Percentiles rank a stretch among this genome's conserved stretches.
These are phyloP conservation scores for Paramecium primaurelia DNA, from an alignment of 73 alveolate species.

Conservation along the genomic window DNA sequence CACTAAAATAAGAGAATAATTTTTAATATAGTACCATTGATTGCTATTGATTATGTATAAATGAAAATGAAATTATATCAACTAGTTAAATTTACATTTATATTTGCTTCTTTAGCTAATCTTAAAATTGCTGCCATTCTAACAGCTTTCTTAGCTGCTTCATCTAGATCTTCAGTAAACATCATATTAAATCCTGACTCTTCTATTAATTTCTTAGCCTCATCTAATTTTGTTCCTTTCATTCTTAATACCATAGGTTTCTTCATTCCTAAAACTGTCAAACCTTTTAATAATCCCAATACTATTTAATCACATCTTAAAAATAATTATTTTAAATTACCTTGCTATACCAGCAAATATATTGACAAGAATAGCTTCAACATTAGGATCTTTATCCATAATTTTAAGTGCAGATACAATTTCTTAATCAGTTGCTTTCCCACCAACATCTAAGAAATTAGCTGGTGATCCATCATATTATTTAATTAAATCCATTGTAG, in stretches of 20 bases:
- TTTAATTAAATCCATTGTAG: conserved; percentile 89
- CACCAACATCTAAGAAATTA: conserved; percentile 96
- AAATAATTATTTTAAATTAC: not conserved
- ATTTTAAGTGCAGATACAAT: conserved; percentile 76
- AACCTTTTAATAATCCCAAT: conserved; percentile 65
- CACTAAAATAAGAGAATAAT: not conserved
- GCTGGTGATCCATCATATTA: conserved; percentile 93
- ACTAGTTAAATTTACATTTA: conserved; percentile 58
- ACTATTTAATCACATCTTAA: conserved; percentile 72
- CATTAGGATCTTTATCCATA: conserved; percentile 74
- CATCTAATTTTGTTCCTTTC: conserved; percentile 78
- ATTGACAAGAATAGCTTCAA: conserved; percentile 90
- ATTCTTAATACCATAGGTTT: conserved; percentile 82
- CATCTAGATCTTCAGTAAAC: conserved; percentile 78
- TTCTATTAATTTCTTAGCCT: conserved; percentile 71
- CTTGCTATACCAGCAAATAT: conserved; percentile 93
- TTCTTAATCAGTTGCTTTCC: conserved; percentile 81
- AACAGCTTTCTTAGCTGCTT: conserved; percentile 80
- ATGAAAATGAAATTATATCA: conserved; percentile 22
- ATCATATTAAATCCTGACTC: conserved; percentile 76
- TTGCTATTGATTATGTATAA: not conserved
- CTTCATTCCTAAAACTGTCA: conserved; percentile 62
- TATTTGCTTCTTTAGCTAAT: conserved; percentile 59
- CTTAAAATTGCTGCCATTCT: conserved; percentile 67
- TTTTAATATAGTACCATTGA: not conserved